Conservation (phyloP, 768 basidiomycete species). For the Pleurotus platypus region DNA sequence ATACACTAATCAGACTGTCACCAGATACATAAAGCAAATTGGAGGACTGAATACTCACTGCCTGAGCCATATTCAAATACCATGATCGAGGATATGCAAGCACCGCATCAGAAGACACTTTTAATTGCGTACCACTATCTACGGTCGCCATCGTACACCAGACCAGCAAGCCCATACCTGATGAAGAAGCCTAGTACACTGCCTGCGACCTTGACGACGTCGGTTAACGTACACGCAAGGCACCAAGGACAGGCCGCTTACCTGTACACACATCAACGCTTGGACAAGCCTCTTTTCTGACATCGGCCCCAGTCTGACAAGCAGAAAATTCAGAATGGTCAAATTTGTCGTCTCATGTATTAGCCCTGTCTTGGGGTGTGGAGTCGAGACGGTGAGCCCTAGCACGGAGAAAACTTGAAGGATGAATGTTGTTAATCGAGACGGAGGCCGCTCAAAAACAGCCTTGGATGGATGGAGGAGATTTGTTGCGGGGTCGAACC, state of each 20-base stretch:
- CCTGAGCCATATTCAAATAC: no score
- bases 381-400: constrained; percentile 62
- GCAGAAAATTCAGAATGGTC: constrained; percentile 85
- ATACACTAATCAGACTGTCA: no score
- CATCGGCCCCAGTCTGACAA: constrained; percentile 82
- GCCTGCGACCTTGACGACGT: constrained; percentile 53
- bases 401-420: constrained; percentile 60
- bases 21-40: no score
- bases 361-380: constrained; percentile 47
- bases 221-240: constrained; percentile 2
- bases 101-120: no score
- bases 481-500: constrained; percentile 73
- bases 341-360: constrained; percentile 81
- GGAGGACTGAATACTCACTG: no score
- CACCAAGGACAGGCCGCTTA: constrained; percentile 22
- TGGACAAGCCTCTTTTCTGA: constrained; percentile 76
- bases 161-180: constrained; percentile 84
- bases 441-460: constrained; percentile 56
- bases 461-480: constrained; percentile 76
- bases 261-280: constrained; percentile 73
- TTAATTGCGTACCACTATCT: constrained; percentile 36
- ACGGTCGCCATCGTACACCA: constrained; percentile 91
- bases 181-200: constrained; percentile 82
- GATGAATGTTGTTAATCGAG: constrained; percentile 45
- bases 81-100: no score